Base-by-base conservation (phyloP, 2,329 filamentous ascomycete genomes). In the Scedosporium boydii region DNA sequence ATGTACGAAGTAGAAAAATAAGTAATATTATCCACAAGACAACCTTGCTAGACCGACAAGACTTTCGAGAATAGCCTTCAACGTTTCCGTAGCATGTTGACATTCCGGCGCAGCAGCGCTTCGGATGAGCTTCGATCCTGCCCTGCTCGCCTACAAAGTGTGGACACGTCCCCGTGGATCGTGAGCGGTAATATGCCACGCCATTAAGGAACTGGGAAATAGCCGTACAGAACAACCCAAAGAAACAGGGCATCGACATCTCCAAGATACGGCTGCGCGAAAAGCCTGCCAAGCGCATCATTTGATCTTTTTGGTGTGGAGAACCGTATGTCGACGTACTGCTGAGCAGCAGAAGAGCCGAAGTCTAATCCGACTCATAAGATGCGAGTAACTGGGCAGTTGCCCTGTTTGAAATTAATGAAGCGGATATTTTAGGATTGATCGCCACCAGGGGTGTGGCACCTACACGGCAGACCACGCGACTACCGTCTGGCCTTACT, bases 341-440 rank as follows among this genome's bases (percentile, higher is more conserved):
- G 4, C 6, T 38, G 34, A 9, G 34, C 34, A 38, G 10, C 6
- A 9, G 34, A 38, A 2, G 2, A 38, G 6, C 34, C 21, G 18
- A 27, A 55, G 51, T 55, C 21, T 55, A 55, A 27, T 55, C 23
- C 23, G 51, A 55, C 21, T 18, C 18, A 29, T 5, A 48, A 12
- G 6, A 16, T 16, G 34, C 10, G 10, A 38, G 34, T 38, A 38
- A 34, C 55, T 58, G 26, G 26, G 27, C 26, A 10, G 18, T 23
- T 26, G 59, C 44, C 67, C 66, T 68, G 80, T 83, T 82, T 82
- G 81, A 82, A 75, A 75, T 79, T 79, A 72, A 81, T 79, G 76
- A 76, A 74, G 78, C 71, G 74, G 72, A 69, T 74, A 76, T 76
- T 76, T 74, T 70, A 68, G 71, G 71, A 68, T 73, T 76, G 77